These are phyloP conservation scores for Syncephalis plumigaleata DNA, from an alignment of 371 early-diverging fungal genomes.

Conservation along the genomic window DNA sequence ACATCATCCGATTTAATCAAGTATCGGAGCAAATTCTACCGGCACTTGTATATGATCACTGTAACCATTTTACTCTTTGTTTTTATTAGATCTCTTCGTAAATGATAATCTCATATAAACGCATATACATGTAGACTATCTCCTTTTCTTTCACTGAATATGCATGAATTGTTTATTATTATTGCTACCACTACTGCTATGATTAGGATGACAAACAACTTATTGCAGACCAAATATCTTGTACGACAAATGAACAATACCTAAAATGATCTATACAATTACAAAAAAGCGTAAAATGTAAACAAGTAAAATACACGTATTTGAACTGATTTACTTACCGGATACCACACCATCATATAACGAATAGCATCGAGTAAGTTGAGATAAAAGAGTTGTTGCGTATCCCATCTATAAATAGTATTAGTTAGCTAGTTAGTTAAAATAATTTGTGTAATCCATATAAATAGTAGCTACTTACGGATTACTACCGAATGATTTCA, in stretches of 20 bases:
- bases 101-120: no score
- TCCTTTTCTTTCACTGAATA: no score
- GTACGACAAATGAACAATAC: slow-evolving; percentile 1
- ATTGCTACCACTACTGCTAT: no score
- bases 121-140: no score
- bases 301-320: background rate
- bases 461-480: slow-evolving; percentile 27
- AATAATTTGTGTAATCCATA: background rate
- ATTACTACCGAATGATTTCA: slow-evolving; percentile 54
- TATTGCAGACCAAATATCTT: background rate
- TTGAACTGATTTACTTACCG: slow-evolving; percentile 20
- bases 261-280: background rate
- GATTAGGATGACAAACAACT: no score
- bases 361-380: slow-evolving; percentile 64
- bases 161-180: no score
- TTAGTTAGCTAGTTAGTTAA: no score
- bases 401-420: slow-evolving; percentile 37
- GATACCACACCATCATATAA: slow-evolving; percentile 70
- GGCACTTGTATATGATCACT: no score
- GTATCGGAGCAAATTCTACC: no score
- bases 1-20: no score
- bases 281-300: background rate
- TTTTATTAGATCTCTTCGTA: no score
- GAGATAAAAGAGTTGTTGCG: slow-evolving; percentile 54
- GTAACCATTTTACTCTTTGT: no score